Evolutionary conservation across 208 protist genomes (phyloP).

Genomic region (Acanthamoeba triangularis): DNA sequence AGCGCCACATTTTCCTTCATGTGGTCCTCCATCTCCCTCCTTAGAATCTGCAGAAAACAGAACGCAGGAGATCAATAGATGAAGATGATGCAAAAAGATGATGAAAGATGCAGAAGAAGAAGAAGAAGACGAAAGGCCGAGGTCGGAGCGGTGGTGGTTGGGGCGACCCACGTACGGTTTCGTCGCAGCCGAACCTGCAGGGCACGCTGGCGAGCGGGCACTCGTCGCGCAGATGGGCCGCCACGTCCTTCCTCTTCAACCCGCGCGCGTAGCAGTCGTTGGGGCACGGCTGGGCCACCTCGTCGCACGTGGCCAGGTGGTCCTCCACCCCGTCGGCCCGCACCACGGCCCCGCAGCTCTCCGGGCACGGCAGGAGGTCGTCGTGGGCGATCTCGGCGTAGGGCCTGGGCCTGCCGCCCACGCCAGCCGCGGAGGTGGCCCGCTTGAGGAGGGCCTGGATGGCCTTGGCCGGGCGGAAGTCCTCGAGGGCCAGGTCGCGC

Average conservation of each 20-base stretch:
- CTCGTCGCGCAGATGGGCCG: not conserved
- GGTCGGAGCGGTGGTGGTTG: no score
- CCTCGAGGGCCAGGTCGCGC: not conserved
- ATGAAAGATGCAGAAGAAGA: no score
- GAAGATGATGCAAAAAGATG: no score
- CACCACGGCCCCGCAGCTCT: not conserved
- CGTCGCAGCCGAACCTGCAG: not conserved
- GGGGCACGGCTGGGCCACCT: not conserved
- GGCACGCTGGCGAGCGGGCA: not conserved
- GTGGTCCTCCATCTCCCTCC: no score
- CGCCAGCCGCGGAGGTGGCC: not conserved
- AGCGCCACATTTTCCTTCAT: not conserved
- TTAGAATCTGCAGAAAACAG: no score
- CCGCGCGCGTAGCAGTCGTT: not conserved
- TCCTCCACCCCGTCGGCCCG: not conserved
- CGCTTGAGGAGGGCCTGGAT: slow-evolving; percentile 1
- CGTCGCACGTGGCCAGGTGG: not conserved
- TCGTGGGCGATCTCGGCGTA: not conserved
- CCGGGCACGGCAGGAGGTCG: not conserved
- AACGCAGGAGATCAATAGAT: no score
- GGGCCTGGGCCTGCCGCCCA: not conserved
- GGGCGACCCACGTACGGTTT: not conserved
- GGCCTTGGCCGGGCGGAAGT: slow-evolving; percentile 44
- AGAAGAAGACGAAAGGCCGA: no score
- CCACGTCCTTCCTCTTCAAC: not conserved